Base-by-base conservation (phyloP, 768 basidiomycete species). In the Naganishia friedmannii region DNA sequence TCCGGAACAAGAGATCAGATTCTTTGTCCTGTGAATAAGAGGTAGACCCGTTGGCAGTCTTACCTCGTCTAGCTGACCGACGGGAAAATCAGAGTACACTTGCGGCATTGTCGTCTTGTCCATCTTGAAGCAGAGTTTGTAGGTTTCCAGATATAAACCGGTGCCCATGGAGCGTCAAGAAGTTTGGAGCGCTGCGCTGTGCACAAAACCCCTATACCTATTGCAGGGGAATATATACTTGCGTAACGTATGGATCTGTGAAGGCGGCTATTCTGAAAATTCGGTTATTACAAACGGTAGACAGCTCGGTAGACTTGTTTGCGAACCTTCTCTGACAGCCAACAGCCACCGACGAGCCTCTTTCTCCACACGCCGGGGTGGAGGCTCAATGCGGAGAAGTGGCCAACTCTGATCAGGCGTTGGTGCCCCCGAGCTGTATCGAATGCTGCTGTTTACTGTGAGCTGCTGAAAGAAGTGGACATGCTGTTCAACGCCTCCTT, bases 61-160 rank as follows among this genome's bases (percentile, higher is more conserved):
- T 21, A 69, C 68, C 29, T 48, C 45, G n/a, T 58, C 46, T 3
- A 58, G 29, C 34, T 69, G 68, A 29, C 58, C 48, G 31, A 69
- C 37, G 2, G 68, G 68, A 48, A 45, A 69, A 39, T 69, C 68
- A 45, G 31, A 45, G 23, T 69, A 69, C 10, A 63, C 60, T 29
- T 63, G 39, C 6, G 60, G 60, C 1, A 34, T 13, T 19, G 54
- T 26, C 2, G 60, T 26, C 29, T 63, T 45, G 29, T 63, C 39
- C 60, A 58, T 58, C 10, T 34, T 58, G 57, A 21, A 26, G 6
- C 19, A 51, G n/a, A 21, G 6, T 15, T 8, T 51, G 19, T 7
- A n/a, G n/a, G n/a, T 7, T 21, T 51, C 7, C 48, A 26, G 48
- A 26, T n/a, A 21, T 15, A 17, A 8, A 13, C 15, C 42, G 42